phyloP scores from a whole-genome alignment of 441 rosid genomes.

The Mallotus japonicus region DNA sequence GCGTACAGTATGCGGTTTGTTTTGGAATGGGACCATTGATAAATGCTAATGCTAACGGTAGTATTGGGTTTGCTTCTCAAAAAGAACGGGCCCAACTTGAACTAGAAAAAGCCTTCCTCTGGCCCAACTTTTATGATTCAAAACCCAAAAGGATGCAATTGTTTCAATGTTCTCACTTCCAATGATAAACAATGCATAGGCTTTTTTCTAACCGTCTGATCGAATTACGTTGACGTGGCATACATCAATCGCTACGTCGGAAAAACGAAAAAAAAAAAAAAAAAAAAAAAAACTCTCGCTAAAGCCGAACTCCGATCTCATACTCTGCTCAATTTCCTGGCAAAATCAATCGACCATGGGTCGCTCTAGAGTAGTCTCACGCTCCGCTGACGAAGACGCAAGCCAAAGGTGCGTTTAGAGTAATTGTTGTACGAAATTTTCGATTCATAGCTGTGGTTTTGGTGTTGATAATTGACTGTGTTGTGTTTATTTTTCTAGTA shows the following conservation, averaged over 20 bases:
- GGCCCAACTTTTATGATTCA: no score
- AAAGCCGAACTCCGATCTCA: neutral
- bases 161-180: neutral
- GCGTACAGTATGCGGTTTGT: no score
- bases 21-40: no score
- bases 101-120: no score
- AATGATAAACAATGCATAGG: neutral
- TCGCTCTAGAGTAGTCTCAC: conserved; percentile 52
- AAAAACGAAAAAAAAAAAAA: neutral
- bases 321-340: no score
- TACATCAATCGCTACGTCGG: neutral
- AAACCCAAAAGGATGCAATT: no score
- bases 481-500: conserved; percentile 9
- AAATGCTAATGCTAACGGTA: no score
- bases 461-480: no score
- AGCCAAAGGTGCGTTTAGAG: conserved; percentile 49
- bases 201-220: conserved; percentile 5
- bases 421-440: neutral
- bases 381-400: conserved; percentile 41
- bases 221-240: conserved; percentile 7
- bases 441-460: no score
- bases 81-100: no score
- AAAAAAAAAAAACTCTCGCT: neutral
- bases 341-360: conserved; percentile 40
- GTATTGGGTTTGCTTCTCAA: no score